These are phyloP conservation scores for Fraxinus greggii DNA, from an alignment of 305 asterid species.

Conservation along the genomic window DNA sequence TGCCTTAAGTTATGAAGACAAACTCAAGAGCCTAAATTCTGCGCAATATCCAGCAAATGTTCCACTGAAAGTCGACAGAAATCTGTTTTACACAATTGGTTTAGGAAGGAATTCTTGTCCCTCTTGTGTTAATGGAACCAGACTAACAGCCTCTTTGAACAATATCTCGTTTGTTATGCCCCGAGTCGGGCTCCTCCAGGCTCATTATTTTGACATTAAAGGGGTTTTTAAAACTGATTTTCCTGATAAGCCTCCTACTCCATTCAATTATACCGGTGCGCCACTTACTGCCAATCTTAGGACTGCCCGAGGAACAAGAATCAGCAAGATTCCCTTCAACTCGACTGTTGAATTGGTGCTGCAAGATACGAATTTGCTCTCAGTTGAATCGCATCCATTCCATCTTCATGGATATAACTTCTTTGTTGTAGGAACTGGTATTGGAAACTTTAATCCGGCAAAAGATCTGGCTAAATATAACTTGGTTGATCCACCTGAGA, in stretches of 20 bases:
- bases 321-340: slow-evolving; percentile 25
- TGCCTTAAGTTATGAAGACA: slow-evolving; percentile 18
- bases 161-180: slow-evolving; percentile 42
- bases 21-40: slow-evolving; percentile 33
- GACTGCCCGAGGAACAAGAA: slow-evolving; percentile 27
- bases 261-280: slow-evolving; percentile 34
- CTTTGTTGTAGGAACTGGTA: slow-evolving; percentile 33
- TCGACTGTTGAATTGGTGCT: slow-evolving; percentile 33
- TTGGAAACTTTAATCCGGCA: slow-evolving; percentile 31
- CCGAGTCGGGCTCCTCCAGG: slow-evolving; percentile 32
- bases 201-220: slow-evolving; percentile 26
- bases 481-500: slow-evolving; percentile 38
- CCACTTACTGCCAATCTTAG: slow-evolving; percentile 31
- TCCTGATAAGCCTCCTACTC: slow-evolving; percentile 32
- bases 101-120: slow-evolving; percentile 34
- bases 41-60: slow-evolving; percentile 32
- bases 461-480: slow-evolving; percentile 34
- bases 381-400: slow-evolving; percentile 37
- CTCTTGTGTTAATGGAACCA: slow-evolving; percentile 29
- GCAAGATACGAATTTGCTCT: slow-evolving; percentile 34
- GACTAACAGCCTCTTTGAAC: slow-evolving; percentile 35
- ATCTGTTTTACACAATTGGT: slow-evolving; percentile 32
- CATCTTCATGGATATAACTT: slow-evolving; percentile 42
- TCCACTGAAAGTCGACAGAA: slow-evolving; percentile 26
- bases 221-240: slow-evolving; percentile 31